Percentiles rank a stretch among this genome's conserved stretches.
phyloP scores from a whole-genome alignment of 176 grass and related monocot species.

The Alloteropsis semialata region DNA sequence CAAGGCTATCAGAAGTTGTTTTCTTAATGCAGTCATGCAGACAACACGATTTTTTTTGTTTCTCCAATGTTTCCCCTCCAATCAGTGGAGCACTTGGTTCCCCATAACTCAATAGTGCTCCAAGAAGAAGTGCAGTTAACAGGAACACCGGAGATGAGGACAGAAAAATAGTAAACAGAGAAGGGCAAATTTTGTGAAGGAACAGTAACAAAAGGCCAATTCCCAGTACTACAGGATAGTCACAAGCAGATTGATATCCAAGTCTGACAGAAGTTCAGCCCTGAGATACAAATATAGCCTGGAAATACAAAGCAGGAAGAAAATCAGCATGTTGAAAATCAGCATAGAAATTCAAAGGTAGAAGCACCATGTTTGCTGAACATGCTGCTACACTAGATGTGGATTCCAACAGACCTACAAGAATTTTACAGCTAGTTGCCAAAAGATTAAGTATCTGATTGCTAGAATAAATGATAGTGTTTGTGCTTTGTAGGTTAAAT shows the following conservation, averaged over 20 bases:
- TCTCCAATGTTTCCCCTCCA: not conserved
- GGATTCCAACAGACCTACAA: no score
- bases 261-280: slow-evolving; percentile 34
- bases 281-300: not conserved
- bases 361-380: no score
- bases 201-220: slow-evolving; percentile 31
- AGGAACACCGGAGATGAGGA: slow-evolving; percentile 51
- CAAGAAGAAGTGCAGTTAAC: slow-evolving; percentile 61
- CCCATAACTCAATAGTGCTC: slow-evolving; percentile 49
- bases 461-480: not conserved
- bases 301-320: not conserved
- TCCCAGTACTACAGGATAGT: slow-evolving; percentile 31
- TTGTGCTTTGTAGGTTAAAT: not conserved
- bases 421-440: no score
- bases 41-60: not conserved
- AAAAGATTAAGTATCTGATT: not conserved
- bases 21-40: no score
- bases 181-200: slow-evolving; percentile 32
- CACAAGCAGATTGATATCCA: slow-evolving; percentile 30
- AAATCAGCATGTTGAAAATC: not conserved
- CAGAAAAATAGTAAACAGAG: slow-evolving; percentile 7
- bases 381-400: no score
- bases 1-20: no score
- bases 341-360: no score
- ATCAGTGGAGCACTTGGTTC: slow-evolving; percentile 38